Evolutionary conservation across 2,329 filamentous ascomycete genomes (phyloP), one percentile per base, ranked within the genome.

Genomic region (Orbilia ellipsospora): DNA sequence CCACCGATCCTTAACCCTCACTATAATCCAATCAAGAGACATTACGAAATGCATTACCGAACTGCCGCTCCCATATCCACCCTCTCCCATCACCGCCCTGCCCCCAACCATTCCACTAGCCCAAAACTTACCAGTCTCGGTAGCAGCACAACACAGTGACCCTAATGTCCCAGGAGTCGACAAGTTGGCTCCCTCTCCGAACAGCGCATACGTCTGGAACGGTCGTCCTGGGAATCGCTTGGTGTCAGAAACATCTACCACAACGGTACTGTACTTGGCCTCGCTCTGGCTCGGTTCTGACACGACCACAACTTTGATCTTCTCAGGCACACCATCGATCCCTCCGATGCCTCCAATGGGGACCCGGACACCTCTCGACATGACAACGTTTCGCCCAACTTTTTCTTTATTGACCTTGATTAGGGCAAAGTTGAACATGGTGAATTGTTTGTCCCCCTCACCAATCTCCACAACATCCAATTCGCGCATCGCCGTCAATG

Each of bases 161-260:
- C 70, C 70, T 16, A 68, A 45, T 2, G 61, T 64, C n/a, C 70
- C 70, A 6, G 70, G 44, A 7, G 70, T 74, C n/a, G 31, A 61
- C 63, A 74, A 28, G 23, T 20, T 61, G 15, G 45, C 15, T 36
- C 62, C 62, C 20, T 74, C 70, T 10, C 57, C 62, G 18, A 74
- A 68, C 23, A 74, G 44, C 18, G 57, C 63, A 10, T 68, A 68
- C 70, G 68, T 74, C 44, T 68, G 62, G 52, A 74, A 74, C n/a
- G 64, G 63, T 13, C 52, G 40, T 20, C 65, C 63, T 3, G 63
- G 70, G 57, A 74, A 74, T n/a, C 70, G 55, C 23, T 23, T 52
- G 16, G 18, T 54, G 55, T 74, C 70, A 10, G 68, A 63, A 10
- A 74, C 70, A 20, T 74, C 70, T 5, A 60, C 62, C 13, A 68